Base-by-base conservation (phyloP, 1,139 yeast genomes). In the Lodderomyces theae region DNA sequence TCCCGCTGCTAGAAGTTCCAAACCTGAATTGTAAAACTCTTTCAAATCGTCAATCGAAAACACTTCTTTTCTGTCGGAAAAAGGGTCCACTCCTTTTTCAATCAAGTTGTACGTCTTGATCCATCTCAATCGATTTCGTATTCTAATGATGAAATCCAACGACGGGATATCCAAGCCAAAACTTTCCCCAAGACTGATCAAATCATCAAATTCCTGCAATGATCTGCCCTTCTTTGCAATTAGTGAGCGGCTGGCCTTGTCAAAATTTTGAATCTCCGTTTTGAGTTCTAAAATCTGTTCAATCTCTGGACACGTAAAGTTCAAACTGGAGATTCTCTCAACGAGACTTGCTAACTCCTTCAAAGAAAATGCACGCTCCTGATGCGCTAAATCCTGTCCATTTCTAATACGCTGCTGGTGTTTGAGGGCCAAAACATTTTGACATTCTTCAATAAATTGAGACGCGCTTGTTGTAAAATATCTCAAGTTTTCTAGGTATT, bases 131-230 rank as follows among this genome's bases (percentile, higher is more conserved):
- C 79, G 65, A 36, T 69, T 69, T 34, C 79, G 63, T 16, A 81
- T 58, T 42, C 79, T 64, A 12, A 69, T 73, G 34, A 85, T 56
- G 38, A 74, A 65, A 11, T 58, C 60, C 28, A 80, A 62, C 1
- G 83, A 74, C 2, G 80, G 75, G 16, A 84, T 58, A 8, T 67
- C 69, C 26, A 84, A 58, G 3, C 86, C 86, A 53, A 82, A 75
- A 11, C 80, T 71, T 45, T 70, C 71, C 2, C 90, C 90, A 25
- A 78, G 57, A 37, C 61, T 69, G 21, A 74, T 71, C 46, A 76
- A 57, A 37, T 74, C 77, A 36, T 71, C 66, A 40, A 74, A 64
- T 35, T 77, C 80, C 34, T 58, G 58, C 4, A 61, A 37, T 0
- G 66, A 49, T 31, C 59, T 61, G 30, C 50, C 51, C 12, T 52